Conservation (phyloP, 805 yeast genomes). For the Scheffersomyces ergatensis region DNA sequence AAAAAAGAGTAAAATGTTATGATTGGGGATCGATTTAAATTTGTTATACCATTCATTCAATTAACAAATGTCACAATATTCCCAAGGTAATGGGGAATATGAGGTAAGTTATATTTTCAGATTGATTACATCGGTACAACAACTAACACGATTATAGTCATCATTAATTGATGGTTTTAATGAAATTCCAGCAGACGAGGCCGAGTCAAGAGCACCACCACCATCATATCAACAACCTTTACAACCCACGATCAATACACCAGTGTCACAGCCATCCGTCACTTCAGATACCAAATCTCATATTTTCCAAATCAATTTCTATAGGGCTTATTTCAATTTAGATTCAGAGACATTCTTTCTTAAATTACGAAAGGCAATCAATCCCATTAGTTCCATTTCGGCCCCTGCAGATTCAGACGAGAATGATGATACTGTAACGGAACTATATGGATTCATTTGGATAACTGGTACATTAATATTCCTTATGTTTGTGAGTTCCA, state of each 20-base stretch:
- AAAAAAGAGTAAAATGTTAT: too few relatives aligned
- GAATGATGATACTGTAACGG: slow-evolving; percentile 47
- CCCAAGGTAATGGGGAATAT: neutral
- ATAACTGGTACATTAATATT: slow-evolving; percentile 79
- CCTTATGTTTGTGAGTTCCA: slow-evolving; percentile 70
- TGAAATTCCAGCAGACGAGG: slow-evolving; percentile 16
- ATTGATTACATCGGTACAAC: neutral
- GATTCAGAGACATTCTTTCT: slow-evolving; percentile 59
- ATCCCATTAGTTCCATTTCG: slow-evolving; percentile 41
- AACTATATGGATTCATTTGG: slow-evolving; percentile 90
- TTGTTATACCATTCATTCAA: too few relatives aligned
- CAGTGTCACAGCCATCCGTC: neutral
- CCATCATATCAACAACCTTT: neutral
- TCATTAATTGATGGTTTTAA: slow-evolving; percentile 15
- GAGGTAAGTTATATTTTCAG: neutral
- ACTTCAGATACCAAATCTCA: slow-evolving; percentile 24
- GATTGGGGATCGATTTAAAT: too few relatives aligned
- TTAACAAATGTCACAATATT: neutral
- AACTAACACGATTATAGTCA: neutral
- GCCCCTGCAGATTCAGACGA: slow-evolving; percentile 19
- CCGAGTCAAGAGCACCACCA: slow-evolving; percentile 8
- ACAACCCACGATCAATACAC: neutral
- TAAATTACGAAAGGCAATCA: slow-evolving; percentile 54
- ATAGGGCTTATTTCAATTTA: slow-evolving; percentile 66
- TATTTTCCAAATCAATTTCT: slow-evolving; percentile 54